Base-by-base conservation (phyloP, 2,329 filamentous ascomycete species). In the Arthrinium puccinioides region DNA sequence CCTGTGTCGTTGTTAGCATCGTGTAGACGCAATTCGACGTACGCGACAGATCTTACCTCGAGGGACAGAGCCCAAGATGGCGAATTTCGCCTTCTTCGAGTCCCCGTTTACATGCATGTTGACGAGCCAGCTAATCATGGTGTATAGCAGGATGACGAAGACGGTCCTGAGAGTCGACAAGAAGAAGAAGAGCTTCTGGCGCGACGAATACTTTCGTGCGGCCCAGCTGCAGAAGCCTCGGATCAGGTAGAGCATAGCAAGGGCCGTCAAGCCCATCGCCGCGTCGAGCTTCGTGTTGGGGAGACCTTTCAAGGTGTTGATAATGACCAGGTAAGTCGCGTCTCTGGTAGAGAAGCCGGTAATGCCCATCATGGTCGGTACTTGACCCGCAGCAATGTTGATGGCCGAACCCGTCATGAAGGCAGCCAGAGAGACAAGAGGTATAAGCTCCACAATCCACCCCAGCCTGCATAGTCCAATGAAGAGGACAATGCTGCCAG, bases 351-450 rank as follows among this genome's bases (percentile, higher is more conserved):
- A 77, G 59, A 92, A 79, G 16, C 75, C 74, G 1, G 70, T 71
- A 53, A 95, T 81, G 6, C 92, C 92, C 65, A 98, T 75, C 59
- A 97, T 65, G 3, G 74, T 73, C 2, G 86, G 83, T 5, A 96
- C 71, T 60, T 98, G 92, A 23, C 92, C 89, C 18, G 79, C 74
- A 13, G 77, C 80, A 54, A 98, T 97, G 51, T 77, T 94, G 59
- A 98, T 74, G 37, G 90, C 88, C 5, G 90, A 95, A 3, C 90
- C 90, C 0, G 92, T 97, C 85, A 97, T 96, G 67, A 95, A 97
- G 3, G 92, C 88, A 0, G 86, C 89, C 37, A 97, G 86, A 0
- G 89, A 86, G 2, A 87, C 82, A 39, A 96, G 76, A 2, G 92
- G 86, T 51, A 97, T 96, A 52, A 96, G 76, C 48, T 97, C 88